Base-by-base conservation (phyloP, 1,139 yeast genomes). In the Sugiyamaella xylanicola region DNA sequence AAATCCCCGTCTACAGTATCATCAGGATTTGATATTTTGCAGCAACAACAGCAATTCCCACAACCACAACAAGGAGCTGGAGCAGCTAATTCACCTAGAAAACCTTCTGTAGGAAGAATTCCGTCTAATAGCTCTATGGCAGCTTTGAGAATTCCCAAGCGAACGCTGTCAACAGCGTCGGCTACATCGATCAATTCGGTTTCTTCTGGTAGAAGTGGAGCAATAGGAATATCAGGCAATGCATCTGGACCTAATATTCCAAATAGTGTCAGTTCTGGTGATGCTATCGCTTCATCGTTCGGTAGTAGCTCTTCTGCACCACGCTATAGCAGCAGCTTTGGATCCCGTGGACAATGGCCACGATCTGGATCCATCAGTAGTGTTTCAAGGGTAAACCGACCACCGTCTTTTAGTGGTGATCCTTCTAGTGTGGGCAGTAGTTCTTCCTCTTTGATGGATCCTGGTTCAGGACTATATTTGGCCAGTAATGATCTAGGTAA, bases 401-500 rank as follows among this genome's bases (percentile, higher is more conserved):
- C 66, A 13, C 59, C 47, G 20, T 65, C 68, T n/a, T 59, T 56
- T 51, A 25, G 60, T 5, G 63, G 61, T 5, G 68, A 63, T 15
- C 61, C 63, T 1, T 61, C 66, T 1, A 63, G 66, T 17, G 57
- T 63, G 29, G 63, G 65, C 39, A 52, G 65, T 44, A 58, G 61
- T 47, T 49, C 62, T 1, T 63, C 70, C 2, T 62, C 70, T 2
- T 57, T 64, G 21, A 50, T 62, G 54, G 73, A 66, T 50, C 74
- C 74, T 2, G 73, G 73, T 4, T 67, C 74, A 5, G 73, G 72
- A 2, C 55, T 70, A 15, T 66, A 68, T 50, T 60, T 68, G 47
- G 70, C 68, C 22, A 91, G 85, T 61, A 91, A 87, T 57, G 96
- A 87, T 63, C 77, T 91, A 25, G 82, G 87, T 56, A 90, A 86